A percentile compares a stretch with the other conserved stretches of the same genome.
Evolutionary conservation across 2,329 filamentous ascomycete genomes (phyloP).

Genomic region (Pseudogymnoascus sp.): DNA sequence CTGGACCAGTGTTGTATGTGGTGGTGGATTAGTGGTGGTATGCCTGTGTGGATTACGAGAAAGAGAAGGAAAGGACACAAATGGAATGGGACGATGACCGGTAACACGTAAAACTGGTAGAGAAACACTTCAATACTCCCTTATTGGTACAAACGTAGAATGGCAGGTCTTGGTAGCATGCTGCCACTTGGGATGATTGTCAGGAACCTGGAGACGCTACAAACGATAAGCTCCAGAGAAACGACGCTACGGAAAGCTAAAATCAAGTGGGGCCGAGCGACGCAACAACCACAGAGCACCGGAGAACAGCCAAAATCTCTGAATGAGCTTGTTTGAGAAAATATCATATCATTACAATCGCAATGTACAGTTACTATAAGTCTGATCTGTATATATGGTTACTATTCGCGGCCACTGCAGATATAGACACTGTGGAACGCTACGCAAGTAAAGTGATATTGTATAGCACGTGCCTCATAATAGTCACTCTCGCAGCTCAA

Average conservation of each 20-base stretch:
- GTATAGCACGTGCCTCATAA: neutral
- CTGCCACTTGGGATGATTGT: neutral
- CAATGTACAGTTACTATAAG: neutral
- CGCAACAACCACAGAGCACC: neutral
- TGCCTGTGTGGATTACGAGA: neutral
- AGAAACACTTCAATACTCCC: neutral
- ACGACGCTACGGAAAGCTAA: neutral
- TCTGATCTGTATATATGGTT: neutral
- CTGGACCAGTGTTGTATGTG: neutral
- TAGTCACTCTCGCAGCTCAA: neutral
- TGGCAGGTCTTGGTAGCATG: neutral
- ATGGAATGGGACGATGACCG: neutral
- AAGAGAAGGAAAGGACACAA: neutral
- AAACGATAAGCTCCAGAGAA: neutral
- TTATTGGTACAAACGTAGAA: neutral
- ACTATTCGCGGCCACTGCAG: neutral
- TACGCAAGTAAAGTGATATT: neutral
- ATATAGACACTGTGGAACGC: neutral
- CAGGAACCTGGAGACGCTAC: slow-evolving; percentile 1
- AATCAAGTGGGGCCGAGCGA: neutral
- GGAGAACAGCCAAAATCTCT: neutral
- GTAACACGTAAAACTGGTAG: neutral
- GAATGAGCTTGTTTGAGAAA: neutral
- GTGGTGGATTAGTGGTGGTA: neutral
- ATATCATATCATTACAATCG: neutral